Base-by-base conservation (phyloP, 108 stramenopile genomes). In the Conticribra weissflogii region DNA sequence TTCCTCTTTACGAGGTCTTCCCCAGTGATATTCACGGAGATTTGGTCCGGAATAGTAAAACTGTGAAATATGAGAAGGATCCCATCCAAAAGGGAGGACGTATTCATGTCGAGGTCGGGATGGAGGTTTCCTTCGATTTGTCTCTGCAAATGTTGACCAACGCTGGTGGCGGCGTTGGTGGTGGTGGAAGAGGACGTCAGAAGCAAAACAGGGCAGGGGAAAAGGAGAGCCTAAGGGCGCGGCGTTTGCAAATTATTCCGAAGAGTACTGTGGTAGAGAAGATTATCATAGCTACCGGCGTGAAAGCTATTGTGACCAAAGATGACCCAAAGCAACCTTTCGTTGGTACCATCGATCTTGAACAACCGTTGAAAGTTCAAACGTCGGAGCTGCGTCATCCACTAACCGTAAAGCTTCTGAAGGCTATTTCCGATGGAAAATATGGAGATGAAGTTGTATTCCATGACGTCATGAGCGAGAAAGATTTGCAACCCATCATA, bases 101-200 rank as follows among this genome's bases (percentile, higher is more conserved):
- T 3, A 57, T 59, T 45, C 69, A 57, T 8, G 18, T 76, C 16
- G 77, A 76, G 23, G 77, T 73, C 23, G 92, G 86, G 3, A 72
- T 79, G 36, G 89, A 85, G 55, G 88, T 90, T 19, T 71, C 81
- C 45, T 93, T 93, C 71, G 92, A 93, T 68, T 66, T 93, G 24
- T 90, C 87, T 16, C 33, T 84, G n/a, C 86, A 88, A 63, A 65
- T 77, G 29, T 47, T 77, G 45, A 65, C 63, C 14, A 77, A 69
- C 22, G 8, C 46, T 14, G 27, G 28, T 41, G 30, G 73, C 34
- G 71, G 81, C 22, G 53, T 22, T 34, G 67, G 69, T 24, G 54
- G 72, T 54, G 52, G 48, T 44, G 47, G 63, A 62, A 68, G 72
- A 15, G 59, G 58, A 9, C 67, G 59, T 22, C 50, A 33, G 30